phyloP scores from a whole-genome alignment of 495 filamentous ascomycete species.

The Hypoxylon crocopeplum region DNA sequence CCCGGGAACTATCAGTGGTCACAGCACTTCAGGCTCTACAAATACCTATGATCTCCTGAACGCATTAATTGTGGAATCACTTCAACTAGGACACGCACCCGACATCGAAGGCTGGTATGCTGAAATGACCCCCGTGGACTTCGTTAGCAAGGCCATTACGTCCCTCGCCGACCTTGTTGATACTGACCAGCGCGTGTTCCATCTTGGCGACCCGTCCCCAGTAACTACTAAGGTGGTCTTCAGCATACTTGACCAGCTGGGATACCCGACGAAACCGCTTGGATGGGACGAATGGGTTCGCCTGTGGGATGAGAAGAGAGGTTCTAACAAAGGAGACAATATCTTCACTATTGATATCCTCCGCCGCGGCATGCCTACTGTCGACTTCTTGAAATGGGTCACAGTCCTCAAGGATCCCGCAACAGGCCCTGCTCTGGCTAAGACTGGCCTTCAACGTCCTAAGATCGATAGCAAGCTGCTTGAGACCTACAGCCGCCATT shows the following conservation, averaged over 20 bases:
- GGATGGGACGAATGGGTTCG: conserved; percentile 69
- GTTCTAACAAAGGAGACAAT: conserved; percentile 62
- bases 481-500: conserved; percentile 71
- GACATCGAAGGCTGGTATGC: conserved; percentile 71
- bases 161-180: conserved; percentile 62
- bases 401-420: conserved; percentile 66
- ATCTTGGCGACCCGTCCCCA: conserved; percentile 70
- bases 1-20: conserved; percentile 69
- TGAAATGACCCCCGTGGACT: conserved; percentile 77
- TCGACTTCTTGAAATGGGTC: conserved; percentile 59
- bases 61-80: conserved; percentile 70
- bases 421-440: conserved; percentile 60
- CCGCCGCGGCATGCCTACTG: conserved; percentile 70
- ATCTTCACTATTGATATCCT: conserved; percentile 72
- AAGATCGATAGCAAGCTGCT: conserved; percentile 66
- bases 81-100: conserved; percentile 65
- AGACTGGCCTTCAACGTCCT: conserved; percentile 59
- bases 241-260: conserved; percentile 61
- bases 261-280: conserved; percentile 65
- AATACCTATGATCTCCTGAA: conserved; percentile 73
- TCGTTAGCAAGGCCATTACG: conserved; percentile 69
- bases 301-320: conserved; percentile 66
- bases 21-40: conserved; percentile 66
- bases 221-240: conserved; percentile 63
- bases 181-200: conserved; percentile 63